Base-by-base conservation (phyloP, 2,329 filamentous ascomycete species). In the Lecanicillium sp. region DNA sequence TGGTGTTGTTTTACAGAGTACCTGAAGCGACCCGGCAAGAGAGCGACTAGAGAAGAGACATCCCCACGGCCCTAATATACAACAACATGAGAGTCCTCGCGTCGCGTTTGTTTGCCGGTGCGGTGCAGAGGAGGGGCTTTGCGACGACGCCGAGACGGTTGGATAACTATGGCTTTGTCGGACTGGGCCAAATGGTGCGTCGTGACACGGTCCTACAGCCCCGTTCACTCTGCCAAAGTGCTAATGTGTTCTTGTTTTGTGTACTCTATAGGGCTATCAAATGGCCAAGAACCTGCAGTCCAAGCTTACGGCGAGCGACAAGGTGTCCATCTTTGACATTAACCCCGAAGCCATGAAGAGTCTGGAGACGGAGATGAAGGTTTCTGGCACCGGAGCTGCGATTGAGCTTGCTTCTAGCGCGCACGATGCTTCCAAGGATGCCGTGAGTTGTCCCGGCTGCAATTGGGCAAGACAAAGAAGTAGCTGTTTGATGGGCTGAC, bases 281-380 rank as follows among this genome's bases (percentile, higher is more conserved):
- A 78, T 79, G 75, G 75, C 73, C 44, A 72, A 68, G 58, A 79
- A 78, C 53, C 66, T 79, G 4, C 73, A 75, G 54, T 62, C 70
- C 22, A 78, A 75, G 54, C 62, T 78, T 25, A 51, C 60, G 19
- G 59, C 71, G 1, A 59, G 52, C 31, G 74, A 78, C 54, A 67
- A 62, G 32, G 50, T 79, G 32, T 63, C 60, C 40, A 57, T 79
- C 41, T 78, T 71, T 48, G 75, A 79, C 52, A 69, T 78, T 55
- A 77, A 79, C 51, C 56, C 57, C 27, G 60, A 63, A 27, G 65
- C 70, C 4, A 62, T 64, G 51, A 57, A 63, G 43, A 63, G 60
- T 34, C 60, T 78, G 22, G 62, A 64, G 34, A 55, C 59, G 27
- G 71, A 75, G 48, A 68, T 70, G 60, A 56, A 60, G 34, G 58